Percentiles rank a stretch among this genome's conserved stretches.
Conservation (phyloP, 257 asterid genomes). For the Rehmannia glutinosa region DNA sequence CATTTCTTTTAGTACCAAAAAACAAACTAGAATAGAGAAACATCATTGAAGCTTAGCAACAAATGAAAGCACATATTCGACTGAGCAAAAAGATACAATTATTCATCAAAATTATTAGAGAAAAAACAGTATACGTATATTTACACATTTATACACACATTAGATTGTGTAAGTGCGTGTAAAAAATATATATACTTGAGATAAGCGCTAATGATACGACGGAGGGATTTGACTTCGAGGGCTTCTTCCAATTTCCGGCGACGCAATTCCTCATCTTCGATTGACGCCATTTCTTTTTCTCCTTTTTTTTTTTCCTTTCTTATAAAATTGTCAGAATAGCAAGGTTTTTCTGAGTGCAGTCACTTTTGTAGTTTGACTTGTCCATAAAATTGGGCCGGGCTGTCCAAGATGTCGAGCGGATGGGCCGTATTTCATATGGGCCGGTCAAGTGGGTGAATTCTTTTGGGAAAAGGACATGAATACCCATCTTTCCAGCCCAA, state of each 20-base stretch:
- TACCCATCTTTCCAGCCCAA: too few species aligned
- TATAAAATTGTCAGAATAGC: neutral
- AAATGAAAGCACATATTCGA: neutral
- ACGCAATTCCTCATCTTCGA: constrained; percentile 54
- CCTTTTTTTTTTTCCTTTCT: too few species aligned
- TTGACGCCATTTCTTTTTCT: constrained; percentile 21
- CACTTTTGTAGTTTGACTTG: too few species aligned
- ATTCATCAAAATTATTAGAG: neutral
- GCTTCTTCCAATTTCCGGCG: constrained; percentile 83
- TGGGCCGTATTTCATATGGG: too few species aligned
- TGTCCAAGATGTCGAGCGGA: too few species aligned
- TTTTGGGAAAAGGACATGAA: too few species aligned
- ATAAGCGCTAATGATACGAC: constrained; percentile 95
- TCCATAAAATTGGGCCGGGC: too few species aligned
- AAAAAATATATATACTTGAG: constrained; percentile 56
- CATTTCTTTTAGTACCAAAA: neutral
- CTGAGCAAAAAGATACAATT: neutral
- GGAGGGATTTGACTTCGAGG: constrained; percentile 84
- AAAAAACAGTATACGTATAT: neutral
- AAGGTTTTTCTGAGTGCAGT: neutral
- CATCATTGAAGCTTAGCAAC: neutral
- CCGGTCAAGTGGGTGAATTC: too few species aligned
- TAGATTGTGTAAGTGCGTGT: neutral
- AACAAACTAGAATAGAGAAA: neutral
- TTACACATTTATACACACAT: neutral